Conservation (phyloP, 139 green algal genomes). For the Chlamydomonas sp. region DNA sequence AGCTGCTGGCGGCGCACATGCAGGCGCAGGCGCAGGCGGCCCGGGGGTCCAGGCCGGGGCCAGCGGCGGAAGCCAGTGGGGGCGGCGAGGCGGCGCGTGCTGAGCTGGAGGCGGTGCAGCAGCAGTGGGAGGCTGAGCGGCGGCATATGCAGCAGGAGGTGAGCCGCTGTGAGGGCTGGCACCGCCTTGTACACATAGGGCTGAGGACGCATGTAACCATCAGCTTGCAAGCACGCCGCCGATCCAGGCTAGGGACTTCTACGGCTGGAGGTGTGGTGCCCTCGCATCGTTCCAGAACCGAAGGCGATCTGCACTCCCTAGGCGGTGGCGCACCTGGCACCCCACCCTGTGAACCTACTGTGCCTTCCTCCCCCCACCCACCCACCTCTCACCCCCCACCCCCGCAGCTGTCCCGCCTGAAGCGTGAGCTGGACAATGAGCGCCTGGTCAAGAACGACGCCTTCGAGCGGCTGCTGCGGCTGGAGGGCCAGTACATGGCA, state of each 20-base stretch:
- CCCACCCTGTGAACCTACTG: neutral
- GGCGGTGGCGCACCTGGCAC: too few species aligned
- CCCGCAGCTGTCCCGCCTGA: constrained; percentile 6
- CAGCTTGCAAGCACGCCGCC: too few species aligned
- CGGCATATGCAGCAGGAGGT: constrained; percentile 37
- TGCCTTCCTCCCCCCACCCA: neutral
- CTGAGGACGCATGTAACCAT: too few species aligned
- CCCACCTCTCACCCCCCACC: neutral
- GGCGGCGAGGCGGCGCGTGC: neutral
- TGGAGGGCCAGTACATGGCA: constrained; percentile 28
- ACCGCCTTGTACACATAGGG: too few species aligned
- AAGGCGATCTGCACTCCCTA: too few species aligned
- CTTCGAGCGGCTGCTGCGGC: constrained; percentile 26
- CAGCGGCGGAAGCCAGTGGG: neutral
- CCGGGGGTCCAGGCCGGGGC: neutral
- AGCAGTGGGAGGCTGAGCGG: constrained; percentile 37
- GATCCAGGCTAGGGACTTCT: too few species aligned
- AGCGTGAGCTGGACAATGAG: constrained; percentile 23
- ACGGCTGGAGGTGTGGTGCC: too few species aligned
- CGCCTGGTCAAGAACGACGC: constrained; percentile 35
- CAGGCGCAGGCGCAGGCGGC: neutral
- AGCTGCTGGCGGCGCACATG: constrained; percentile 5
- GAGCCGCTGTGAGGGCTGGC: neutral
- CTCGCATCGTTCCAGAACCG: too few species aligned
- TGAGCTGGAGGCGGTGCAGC: constrained; percentile 5